Evolutionary conservation across 2,329 filamentous ascomycete genomes (phyloP), one percentile per base, ranked within the genome.

Genomic region (Ophiostoma montium): DNA sequence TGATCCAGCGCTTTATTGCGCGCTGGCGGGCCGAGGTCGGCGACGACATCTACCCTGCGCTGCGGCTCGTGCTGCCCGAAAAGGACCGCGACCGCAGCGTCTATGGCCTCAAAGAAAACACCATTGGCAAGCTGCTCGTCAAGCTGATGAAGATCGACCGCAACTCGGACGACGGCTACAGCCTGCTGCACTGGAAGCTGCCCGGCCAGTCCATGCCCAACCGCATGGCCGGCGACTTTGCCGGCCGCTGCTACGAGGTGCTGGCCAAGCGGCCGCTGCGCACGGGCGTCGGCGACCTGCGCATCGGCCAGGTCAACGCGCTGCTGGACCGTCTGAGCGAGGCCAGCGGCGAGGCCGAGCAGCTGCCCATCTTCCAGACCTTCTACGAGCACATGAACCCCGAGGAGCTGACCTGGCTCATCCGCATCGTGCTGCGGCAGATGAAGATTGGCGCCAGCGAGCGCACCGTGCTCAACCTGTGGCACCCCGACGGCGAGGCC

Each of bases 311-410:
- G 58, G 90, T 96, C 49, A 98, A 98, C 59, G 79, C 82, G 51
- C 73, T 85, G 57, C 70, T 98, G 1, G 88, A 98, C 62, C 74
- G 75, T 57, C 71, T 98, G 30, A 81, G 88, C 0, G 75, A 75
- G 1, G 82, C 83, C 1, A 76, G 78, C 0, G 85, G 85, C 47
- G 90, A 96, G 67, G 76, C 84, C n/a, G 77, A 90, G 54, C 90
- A 96, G 57, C 62, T 87, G 36, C 80, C 80, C 0, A 83, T 98
- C 32, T 78, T 96, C 56, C 75, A 84, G 54, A 74, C 80, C 5
- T 94, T 96, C 60, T 96, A 96, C 64, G 76, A 80, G 42, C 76
- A 78, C 21, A 96, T 96, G 92, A 94, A 94, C 57, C 77, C 92
- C 0, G 85, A 94, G 55, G 92, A 98, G 66, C 68, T 98, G 56